Evolutionary conservation across 2,329 filamentous ascomycete species (phyloP).

Genomic region (Colletotrichum sojae): DNA sequence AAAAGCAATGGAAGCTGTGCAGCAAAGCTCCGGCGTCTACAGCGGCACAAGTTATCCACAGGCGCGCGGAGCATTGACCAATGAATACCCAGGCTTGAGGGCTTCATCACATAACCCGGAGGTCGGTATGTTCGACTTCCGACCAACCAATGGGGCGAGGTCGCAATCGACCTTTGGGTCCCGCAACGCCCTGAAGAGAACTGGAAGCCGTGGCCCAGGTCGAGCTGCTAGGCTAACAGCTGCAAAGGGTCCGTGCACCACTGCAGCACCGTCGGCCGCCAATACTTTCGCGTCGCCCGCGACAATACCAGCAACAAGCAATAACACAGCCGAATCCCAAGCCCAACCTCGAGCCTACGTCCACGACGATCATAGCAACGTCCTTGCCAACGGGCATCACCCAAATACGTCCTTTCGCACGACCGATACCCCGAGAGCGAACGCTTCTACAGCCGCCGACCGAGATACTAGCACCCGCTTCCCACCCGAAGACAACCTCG

Average conservation of each 20-base stretch:
- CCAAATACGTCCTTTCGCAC: background rate
- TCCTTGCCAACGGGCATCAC: background rate
- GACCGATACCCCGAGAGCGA: background rate
- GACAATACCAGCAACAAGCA: constrained; percentile 6
- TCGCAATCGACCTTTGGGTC: constrained; percentile 14
- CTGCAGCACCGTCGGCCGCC: constrained; percentile 13
- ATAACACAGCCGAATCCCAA: background rate
- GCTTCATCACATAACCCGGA: background rate
- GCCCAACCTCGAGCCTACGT: background rate
- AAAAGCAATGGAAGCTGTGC: background rate
- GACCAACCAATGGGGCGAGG: constrained; percentile 19
- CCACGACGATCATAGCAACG: background rate
- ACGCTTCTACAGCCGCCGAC: background rate
- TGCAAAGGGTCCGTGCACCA: constrained; percentile 21
- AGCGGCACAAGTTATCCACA: constrained; percentile 6
- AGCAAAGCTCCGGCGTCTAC: constrained; percentile 26
- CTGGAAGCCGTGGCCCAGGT: no score
- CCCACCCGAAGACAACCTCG: constrained; percentile 12
- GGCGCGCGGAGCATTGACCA: constrained; percentile 3
- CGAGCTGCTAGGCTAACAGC: constrained; percentile 16
- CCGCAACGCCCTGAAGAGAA: no score
- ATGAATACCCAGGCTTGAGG: background rate
- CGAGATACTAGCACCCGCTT: background rate
- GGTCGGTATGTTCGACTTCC: background rate
- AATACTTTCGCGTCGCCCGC: constrained; percentile 37